A percentile compares a stretch with the other conserved stretches of the same genome.
Conservation (phyloP, 345 rosid species). For the Camelina hispida region DNA sequence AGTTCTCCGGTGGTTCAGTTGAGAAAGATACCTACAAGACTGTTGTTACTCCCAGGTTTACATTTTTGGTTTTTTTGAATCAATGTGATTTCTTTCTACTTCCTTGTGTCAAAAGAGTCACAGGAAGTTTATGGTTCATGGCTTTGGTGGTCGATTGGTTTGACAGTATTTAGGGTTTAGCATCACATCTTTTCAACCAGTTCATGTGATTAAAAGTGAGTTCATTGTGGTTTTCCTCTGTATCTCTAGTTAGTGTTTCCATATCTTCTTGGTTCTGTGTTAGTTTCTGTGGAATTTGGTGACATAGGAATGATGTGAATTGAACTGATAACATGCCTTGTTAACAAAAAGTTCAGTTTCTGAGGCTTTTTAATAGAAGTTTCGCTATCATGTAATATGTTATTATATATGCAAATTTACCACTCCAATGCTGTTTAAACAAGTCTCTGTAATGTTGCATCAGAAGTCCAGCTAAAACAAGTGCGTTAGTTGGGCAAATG, state of each 20-base stretch:
- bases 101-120: too few relatives aligned
- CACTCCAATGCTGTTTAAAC: slow-evolving; percentile 7
- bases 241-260: background rate
- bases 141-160: background rate
- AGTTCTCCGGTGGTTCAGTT: slow-evolving; percentile 44
- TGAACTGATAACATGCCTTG: slow-evolving; percentile 4
- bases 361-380: background rate
- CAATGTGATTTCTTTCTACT: too few relatives aligned
- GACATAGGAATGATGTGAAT: background rate
- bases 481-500: slow-evolving; percentile 65
- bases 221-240: background rate
- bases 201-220: too few relatives aligned
- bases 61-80: background rate
- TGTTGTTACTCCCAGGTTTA: slow-evolving; percentile 51
- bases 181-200: too few relatives aligned
- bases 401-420: background rate
- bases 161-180: background rate
- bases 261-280: slow-evolving; percentile 3
- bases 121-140: too few relatives aligned
- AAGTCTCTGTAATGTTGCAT: slow-evolving; percentile 33
- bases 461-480: slow-evolving; percentile 58
- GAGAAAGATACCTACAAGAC: slow-evolving; percentile 46
- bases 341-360: background rate
- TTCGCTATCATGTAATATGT: slow-evolving; percentile 8
- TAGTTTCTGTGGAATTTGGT: background rate